Conservation (phyloP, 2,329 filamentous ascomycete species). For the Phyllosticta capitalensis region DNA sequence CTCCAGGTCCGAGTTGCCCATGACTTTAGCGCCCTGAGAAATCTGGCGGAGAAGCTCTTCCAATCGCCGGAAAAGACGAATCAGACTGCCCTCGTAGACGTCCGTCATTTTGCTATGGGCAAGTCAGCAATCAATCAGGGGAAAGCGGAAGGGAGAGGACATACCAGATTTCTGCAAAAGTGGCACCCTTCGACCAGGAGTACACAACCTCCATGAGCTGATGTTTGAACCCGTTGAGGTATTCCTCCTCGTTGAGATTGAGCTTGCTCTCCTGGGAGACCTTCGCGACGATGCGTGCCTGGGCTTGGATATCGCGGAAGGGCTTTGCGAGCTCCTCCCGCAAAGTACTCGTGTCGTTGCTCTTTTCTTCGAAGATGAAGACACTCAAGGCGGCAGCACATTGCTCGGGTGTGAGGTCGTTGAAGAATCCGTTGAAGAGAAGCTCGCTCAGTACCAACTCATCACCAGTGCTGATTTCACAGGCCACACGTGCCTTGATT, state of each 20-base stretch:
- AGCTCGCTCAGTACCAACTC: constrained; percentile 89
- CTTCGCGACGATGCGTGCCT: constrained; percentile 83
- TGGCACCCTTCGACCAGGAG: constrained; percentile 80
- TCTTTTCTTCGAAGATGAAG: constrained; percentile 97
- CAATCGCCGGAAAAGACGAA: constrained; percentile 87
- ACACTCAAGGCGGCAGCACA: constrained; percentile 79
- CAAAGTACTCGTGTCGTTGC: constrained; percentile 59
- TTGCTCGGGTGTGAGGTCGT: constrained; percentile 80
- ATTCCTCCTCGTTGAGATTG: constrained; percentile 89
- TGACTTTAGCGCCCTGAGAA: constrained; percentile 90
- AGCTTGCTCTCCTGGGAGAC: constrained; percentile 92
- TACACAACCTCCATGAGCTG: constrained; percentile 96
- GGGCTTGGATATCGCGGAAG: constrained; percentile 74
- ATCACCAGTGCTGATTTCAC: constrained; percentile 94
- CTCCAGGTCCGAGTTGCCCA: constrained; percentile 92
- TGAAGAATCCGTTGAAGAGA: constrained; percentile 96
- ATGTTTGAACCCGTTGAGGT: constrained; percentile 79
- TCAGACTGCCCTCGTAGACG: constrained; percentile 91
- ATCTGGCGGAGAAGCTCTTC: constrained; percentile 93
- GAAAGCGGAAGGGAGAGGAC: constrained; percentile 30
- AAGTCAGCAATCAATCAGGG: constrained; percentile 5
- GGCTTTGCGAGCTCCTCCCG: constrained; percentile 81
- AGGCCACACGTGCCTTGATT: constrained; percentile 92
- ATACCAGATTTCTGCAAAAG: constrained; percentile 92
- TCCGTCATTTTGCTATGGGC: constrained; percentile 88